These are phyloP conservation scores for Fraxinus excelsior DNA, from an alignment of 257 asterid genomes.

Conservation along the genomic window DNA sequence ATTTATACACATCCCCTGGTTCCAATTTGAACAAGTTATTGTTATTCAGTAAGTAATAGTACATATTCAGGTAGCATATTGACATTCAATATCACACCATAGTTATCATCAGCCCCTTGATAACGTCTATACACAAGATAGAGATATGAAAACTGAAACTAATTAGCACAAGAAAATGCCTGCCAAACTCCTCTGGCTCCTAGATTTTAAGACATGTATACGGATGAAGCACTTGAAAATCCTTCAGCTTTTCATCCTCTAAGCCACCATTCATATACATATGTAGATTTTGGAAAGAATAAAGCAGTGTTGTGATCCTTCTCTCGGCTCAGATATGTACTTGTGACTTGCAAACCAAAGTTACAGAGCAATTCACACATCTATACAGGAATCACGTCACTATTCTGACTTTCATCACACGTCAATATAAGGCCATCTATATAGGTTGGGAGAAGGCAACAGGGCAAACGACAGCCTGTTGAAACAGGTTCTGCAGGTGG, in stretches of 20 bases:
- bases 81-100: background rate
- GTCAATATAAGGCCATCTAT: conserved; percentile 68
- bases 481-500: conserved; percentile 72
- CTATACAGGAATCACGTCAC: conserved; percentile 73
- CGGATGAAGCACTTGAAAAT: background rate
- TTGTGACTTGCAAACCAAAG: conserved; percentile 27
- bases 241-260: background rate
- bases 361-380: conserved; percentile 4
- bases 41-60: background rate
- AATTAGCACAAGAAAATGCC: background rate
- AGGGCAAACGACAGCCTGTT: conserved; percentile 69
- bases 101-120: background rate
- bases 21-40: background rate
- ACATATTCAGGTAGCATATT: background rate
- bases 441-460: conserved; percentile 73
- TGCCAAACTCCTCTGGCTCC: background rate
- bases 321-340: conserved; percentile 37
- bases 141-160: background rate
- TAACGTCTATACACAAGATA: background rate
- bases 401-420: conserved; percentile 50
- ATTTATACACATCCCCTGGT: background rate
- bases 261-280: background rate
- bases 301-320: conserved; percentile 32
- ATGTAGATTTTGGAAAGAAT: conserved; percentile 24
- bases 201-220: background rate